These are phyloP conservation scores for Syncephalis fuscata DNA, from an alignment of 371 early-diverging fungal genomes.

Conservation along the genomic window DNA sequence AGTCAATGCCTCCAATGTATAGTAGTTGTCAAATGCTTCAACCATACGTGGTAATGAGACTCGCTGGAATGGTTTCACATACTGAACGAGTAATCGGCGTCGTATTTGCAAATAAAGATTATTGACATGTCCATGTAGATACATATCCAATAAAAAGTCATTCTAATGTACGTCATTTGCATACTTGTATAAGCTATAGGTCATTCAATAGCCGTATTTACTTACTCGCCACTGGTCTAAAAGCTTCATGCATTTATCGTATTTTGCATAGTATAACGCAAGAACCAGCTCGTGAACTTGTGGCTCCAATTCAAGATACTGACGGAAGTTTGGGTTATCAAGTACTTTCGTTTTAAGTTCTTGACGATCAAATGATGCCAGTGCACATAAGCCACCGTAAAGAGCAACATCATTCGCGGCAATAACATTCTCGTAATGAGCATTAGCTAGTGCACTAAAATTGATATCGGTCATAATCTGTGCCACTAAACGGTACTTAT, in stretches of 20 bases:
- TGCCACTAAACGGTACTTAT: conserved; percentile 41
- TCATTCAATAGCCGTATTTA: not conserved
- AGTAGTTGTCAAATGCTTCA: conserved; percentile 35
- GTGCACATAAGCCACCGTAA: conserved; percentile 62
- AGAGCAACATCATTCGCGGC: conserved; percentile 70
- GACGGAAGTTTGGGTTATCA: conserved; percentile 54
- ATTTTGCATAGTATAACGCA: conserved; percentile 61
- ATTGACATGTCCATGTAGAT: conserved; percentile 50
- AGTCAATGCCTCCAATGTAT: conserved; percentile 31
- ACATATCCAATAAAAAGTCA: conserved; percentile 50
- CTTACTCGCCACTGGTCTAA: conserved; percentile 43
- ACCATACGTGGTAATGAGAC: conserved; percentile 74
- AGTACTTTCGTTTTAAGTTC: conserved; percentile 49
- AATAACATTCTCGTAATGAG: conserved; percentile 24
- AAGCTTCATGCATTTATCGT: conserved; percentile 41
- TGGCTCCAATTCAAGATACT: conserved; percentile 66
- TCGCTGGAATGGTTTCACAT: conserved; percentile 58
- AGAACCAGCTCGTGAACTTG: conserved; percentile 47
- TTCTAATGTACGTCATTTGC: conserved; percentile 15
- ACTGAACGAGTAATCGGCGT: conserved; percentile 63
- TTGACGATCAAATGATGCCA: conserved; percentile 56
- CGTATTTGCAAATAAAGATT: conserved; percentile 44
- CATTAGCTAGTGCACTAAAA: conserved; percentile 22
- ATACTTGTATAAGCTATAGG: not conserved
- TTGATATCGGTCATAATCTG: conserved; percentile 38